phyloP scores from a whole-genome alignment of 2,329 filamentous ascomycete species.

The Dactylella cylindrospora region DNA sequence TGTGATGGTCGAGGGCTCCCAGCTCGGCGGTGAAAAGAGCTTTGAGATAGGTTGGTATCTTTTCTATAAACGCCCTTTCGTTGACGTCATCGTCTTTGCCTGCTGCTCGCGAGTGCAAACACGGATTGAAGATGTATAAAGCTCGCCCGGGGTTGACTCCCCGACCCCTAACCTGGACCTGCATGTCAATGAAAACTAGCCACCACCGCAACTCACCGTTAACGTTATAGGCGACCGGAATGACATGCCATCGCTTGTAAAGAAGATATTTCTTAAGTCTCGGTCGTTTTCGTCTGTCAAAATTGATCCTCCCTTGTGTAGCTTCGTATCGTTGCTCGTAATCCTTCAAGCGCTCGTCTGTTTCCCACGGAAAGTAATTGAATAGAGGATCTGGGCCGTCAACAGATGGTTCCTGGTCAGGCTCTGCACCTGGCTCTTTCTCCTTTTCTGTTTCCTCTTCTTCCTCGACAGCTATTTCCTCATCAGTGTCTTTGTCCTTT shows the following conservation, averaged over 20 bases:
- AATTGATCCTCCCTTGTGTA: no score
- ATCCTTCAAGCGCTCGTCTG: no score
- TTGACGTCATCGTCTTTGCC: neutral
- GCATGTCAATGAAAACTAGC: slow-evolving; percentile 33
- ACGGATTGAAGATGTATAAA: slow-evolving; percentile 25
- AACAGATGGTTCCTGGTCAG: no score
- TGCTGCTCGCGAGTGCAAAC: neutral
- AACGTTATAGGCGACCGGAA: slow-evolving; percentile 23
- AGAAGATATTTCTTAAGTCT: slow-evolving; percentile 12
- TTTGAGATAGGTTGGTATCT: slow-evolving; percentile 12
- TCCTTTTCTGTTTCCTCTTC: no score
- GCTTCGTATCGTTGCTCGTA: no score
- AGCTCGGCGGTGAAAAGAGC: slow-evolving; percentile 4
- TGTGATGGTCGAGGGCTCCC: slow-evolving; percentile 2
- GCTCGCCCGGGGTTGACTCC: neutral
- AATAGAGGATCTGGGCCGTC: no score
- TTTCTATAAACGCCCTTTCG: slow-evolving; percentile 7
- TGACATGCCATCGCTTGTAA: slow-evolving; percentile 27
- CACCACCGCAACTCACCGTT: slow-evolving; percentile 31
- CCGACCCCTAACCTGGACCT: slow-evolving; percentile 8
- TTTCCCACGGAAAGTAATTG: no score
- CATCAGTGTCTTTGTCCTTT: no score
- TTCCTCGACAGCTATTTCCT: no score
- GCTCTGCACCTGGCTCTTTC: no score
- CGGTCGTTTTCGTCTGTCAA: slow-evolving; percentile 21